These are phyloP conservation scores for Alliaria petiolata DNA, from an alignment of 345 rosid genomes.

Conservation along the genomic window DNA sequence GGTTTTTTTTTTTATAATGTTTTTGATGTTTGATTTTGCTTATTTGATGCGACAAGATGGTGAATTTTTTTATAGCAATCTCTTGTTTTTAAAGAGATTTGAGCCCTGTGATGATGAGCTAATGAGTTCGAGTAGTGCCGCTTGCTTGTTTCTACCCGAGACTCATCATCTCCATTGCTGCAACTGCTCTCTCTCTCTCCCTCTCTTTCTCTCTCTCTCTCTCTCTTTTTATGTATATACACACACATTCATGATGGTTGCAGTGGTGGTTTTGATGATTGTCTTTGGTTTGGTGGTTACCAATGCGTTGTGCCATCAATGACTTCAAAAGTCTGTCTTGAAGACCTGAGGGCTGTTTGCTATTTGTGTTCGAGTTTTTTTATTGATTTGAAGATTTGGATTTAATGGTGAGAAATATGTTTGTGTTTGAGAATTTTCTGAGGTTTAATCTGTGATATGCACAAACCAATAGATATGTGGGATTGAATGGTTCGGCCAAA, in stretches of 20 bases:
- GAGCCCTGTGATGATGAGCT: conserved; percentile 26
- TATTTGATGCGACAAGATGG: background rate
- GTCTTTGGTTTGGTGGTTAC: background rate
- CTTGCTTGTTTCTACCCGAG: conserved; percentile 1
- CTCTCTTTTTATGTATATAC: background rate
- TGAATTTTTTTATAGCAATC: background rate
- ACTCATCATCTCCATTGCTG: conserved; percentile 9
- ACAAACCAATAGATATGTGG: too few relatives aligned
- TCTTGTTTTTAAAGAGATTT: background rate
- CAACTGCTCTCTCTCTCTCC: background rate
- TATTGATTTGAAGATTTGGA: background rate
- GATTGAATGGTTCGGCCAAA: too few relatives aligned
- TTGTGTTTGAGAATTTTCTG: too few relatives aligned
- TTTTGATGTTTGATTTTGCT: background rate
- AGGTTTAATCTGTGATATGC: too few relatives aligned
- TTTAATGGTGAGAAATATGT: too few relatives aligned
- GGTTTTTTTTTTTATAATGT: background rate
- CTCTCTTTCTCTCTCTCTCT: conserved; percentile 10
- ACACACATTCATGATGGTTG: background rate
- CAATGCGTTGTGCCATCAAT: background rate
- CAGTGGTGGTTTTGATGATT: conserved; percentile 4
- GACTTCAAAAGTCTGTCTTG: background rate
- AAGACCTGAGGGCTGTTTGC: conserved; percentile 10
- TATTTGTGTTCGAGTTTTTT: too few relatives aligned
- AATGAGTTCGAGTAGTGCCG: background rate